Base-by-base conservation (phyloP, 2,329 filamentous ascomycete genomes). In the Dactylellina cionopaga region DNA sequence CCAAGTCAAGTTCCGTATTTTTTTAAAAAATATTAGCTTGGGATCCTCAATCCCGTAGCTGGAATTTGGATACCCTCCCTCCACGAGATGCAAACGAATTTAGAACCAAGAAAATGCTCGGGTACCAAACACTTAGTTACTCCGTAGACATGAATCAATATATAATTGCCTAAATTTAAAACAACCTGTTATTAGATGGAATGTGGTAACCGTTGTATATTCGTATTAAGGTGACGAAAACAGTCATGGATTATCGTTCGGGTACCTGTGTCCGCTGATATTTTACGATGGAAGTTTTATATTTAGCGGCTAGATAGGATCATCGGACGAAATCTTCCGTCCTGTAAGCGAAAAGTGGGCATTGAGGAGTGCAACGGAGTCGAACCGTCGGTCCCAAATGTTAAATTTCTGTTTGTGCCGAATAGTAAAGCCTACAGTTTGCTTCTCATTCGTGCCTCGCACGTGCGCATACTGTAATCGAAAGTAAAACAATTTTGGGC, bases 251-350 rank as follows among this genome's bases (percentile, higher is more conserved):
- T 47, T 31, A 56, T 58, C 51, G 11, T 19, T 37, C 47, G 9
- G 13, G 17, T 19, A 13, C 7, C n/a, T 24, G 19, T 19, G 10
- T 55, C 29, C 13, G 15, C 22, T 41, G 33, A 41, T 35, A 13
- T 33, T 17, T 31, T 22, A 37, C 35, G 41, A 47, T 52, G 62
- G 62, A 66, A 58, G 19, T 55, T 66, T 66, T 66, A 66, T 58
- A 62, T 62, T 68, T 49, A 43, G 56, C 35, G 47, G 58, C 49
- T 39, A 41, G 25, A 63, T 49, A 71, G 66, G 66, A 59, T 17
- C 39, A 56, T 64, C 66, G 66, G 66, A 64, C 43, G 66, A 71
- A 71, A 71, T 71, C 25, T 63, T 59, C 66, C 66, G 58, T 71
- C 56, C 33, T 49, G 51, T 37, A 63, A 56, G 59, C 59, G 59